Conservation (phyloP, 805 yeast species). For the Candida takata region DNA sequence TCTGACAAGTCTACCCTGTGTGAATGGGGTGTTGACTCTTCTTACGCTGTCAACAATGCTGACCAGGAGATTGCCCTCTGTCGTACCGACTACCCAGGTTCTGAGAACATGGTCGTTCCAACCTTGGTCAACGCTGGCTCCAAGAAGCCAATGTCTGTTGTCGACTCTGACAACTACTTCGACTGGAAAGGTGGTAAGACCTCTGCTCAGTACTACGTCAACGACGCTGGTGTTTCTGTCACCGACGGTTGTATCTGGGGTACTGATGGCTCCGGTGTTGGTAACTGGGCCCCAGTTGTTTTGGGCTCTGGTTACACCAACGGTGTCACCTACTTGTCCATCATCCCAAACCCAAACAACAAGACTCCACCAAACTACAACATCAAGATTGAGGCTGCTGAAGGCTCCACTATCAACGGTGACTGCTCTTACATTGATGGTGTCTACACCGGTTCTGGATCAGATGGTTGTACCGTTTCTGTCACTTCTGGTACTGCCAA, state of each 20-base stretch:
- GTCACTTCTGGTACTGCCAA: conserved; percentile 54
- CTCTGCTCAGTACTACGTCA: conserved; percentile 95
- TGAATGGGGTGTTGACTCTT: conserved; percentile 76
- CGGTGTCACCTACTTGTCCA: conserved; percentile 70
- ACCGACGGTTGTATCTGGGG: conserved; percentile 97
- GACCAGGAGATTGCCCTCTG: conserved; percentile 75
- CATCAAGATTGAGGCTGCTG: conserved; percentile 69
- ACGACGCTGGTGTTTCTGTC: conserved; percentile 87
- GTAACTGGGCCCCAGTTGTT: conserved; percentile 98
- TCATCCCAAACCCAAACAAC: conserved; percentile 95
- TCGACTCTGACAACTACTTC: conserved; percentile 72
- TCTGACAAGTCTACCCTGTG: conserved; percentile 62
- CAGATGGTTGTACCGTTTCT: conserved; percentile 77
- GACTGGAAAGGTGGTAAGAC: conserved; percentile 76
- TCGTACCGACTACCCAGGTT: conserved; percentile 99
- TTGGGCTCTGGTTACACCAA: conserved; percentile 82
- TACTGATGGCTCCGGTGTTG: conserved; percentile 64
- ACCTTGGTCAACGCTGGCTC: conserved; percentile 70
- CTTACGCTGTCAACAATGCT: conserved; percentile 61
- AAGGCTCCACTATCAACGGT: conserved; percentile 55
- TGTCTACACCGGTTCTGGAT: conserved; percentile 51
- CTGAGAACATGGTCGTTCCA: conserved; percentile 97
- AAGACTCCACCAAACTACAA: conserved; percentile 55
- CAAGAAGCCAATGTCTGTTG: conserved; percentile 65
- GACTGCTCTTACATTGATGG: conserved; percentile 78